phyloP scores from a whole-genome alignment of 2,329 filamentous ascomycete species.

The Xylariaceae sp. region DNA sequence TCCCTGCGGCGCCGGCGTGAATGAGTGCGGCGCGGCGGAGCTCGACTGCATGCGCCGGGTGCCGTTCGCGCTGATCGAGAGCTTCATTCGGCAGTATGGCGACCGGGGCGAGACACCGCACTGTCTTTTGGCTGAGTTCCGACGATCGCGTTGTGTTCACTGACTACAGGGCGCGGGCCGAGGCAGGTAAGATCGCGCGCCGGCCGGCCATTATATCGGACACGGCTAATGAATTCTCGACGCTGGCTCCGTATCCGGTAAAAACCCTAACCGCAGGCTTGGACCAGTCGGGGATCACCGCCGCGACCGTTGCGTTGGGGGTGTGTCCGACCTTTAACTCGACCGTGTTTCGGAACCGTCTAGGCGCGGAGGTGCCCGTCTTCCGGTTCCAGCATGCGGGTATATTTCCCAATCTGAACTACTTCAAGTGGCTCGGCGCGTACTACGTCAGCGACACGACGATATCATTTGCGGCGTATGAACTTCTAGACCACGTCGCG shows the following conservation, averaged over 20 bases:
- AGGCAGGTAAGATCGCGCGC: conserved; percentile 34
- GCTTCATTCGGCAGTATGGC: conserved; percentile 27
- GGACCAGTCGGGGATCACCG: conserved; percentile 24
- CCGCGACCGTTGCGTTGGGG: conserved; percentile 20
- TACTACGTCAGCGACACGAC: conserved; percentile 49
- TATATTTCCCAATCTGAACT: conserved; percentile 49
- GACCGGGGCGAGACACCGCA: conserved; percentile 27
- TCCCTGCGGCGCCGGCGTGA: conserved; percentile 8
- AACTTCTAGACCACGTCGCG: conserved; percentile 30
- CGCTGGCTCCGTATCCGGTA: conserved; percentile 38
- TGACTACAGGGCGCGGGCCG: conserved; percentile 39
- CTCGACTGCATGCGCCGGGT: conserved; percentile 45
- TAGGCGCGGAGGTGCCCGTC: conserved; percentile 36
- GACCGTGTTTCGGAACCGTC: conserved; percentile 36
- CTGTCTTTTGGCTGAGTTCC: conserved; percentile 35
- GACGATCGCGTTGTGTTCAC: conserved; percentile 42
- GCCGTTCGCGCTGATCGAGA: conserved; percentile 31
- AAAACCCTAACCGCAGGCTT: conserved; percentile 40
- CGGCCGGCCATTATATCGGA: conserved; percentile 42
- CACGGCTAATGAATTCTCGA: conserved; percentile 42
- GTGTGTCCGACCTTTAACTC: not conserved
- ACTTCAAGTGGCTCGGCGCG: conserved; percentile 47
- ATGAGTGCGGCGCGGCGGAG: conserved; percentile 33
- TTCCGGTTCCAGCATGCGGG: conserved; percentile 50
- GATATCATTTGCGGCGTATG: conserved; percentile 47